Evolutionary conservation across 176 grass and related monocot species (phyloP), one percentile per base, ranked within the genome.

Genomic region (Juncus inflexus): DNA sequence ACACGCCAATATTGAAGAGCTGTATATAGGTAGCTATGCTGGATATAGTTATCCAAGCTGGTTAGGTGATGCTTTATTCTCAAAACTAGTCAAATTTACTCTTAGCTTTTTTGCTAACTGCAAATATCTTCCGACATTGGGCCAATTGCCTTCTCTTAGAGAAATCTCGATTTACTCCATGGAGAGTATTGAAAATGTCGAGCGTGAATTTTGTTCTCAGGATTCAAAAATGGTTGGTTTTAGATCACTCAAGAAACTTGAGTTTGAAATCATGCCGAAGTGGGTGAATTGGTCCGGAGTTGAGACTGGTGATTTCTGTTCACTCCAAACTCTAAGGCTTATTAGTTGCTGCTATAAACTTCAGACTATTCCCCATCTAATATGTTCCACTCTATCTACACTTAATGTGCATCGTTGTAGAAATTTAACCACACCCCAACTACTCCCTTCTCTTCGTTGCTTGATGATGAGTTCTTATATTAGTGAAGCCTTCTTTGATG

Each of bases 41-140:
- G 67, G 77, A 19, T 61, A 16, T 40, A 71, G 14, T 65, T 85
- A 75, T 66, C 82, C 82, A 64, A 57, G 37, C 7, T 85, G 77
- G 82, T 55, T 84, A 4, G 71, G 65, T 42, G 65, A 85, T 74
- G 13, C 69, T 74, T 56, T 65, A 7, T 85, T 80, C 12, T 65
- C 11, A 49, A 16, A 55, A 43, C 43, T 85, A 38, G 65, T 42
- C 43, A 61, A 76, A 37, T 40, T 85, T 14, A 10, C 70, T 85
- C 28, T 63, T 62, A 37, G 70, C 69, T 16, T 42, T 73, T 75
- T 52, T 12, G 37, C 19, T 54, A 52, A 14, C 15, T 68, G 77
- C 37, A 40, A 73, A 38, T 42, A 73, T 35, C 74, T 81, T 53
- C 78, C 78, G 12, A 16, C 78, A 16, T 63, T 81, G 15, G 83